Base-by-base conservation (phyloP, 139 green algal species). In the Tetratostichococcus sp. region DNA sequence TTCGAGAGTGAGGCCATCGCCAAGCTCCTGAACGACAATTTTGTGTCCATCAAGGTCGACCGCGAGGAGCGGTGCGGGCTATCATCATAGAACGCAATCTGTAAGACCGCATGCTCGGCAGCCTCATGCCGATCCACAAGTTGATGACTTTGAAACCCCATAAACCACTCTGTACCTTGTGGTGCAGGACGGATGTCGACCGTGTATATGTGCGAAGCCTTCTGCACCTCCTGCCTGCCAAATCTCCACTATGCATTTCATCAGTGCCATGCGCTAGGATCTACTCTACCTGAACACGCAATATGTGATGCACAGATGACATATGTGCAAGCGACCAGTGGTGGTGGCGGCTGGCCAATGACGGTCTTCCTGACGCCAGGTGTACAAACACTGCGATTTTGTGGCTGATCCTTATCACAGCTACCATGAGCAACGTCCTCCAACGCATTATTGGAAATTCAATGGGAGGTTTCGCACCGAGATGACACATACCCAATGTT, bases 41-140 rank as follows among this genome's bases (percentile, higher is more conserved):
- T 96, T 84, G 79, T 97, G 3, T 83, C 71, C 42, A 84, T 97
- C 80, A 97, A 97, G 79, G 90, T 97, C 28, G 93, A 97, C 80
- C 75, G 88, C 5, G 93, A 97, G 84, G 93, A 97, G 86, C 82
- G 93, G 23, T 62, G 50, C 50, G 50, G 39, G 8, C 11, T 11
- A 21, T 50, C 8, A 50, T 50, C 8, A 11, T 50, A 11, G n/a
- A n/a, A n/a, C n/a, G n/a, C n/a, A n/a, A n/a, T n/a, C n/a, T n/a
- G n/a, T n/a, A n/a, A n/a, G n/a, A n/a, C n/a, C n/a, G n/a, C n/a
- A n/a, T n/a, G n/a, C n/a, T n/a, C n/a, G n/a, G n/a, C n/a, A n/a
- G n/a, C n/a, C 39, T 50, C 14, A 50, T 50, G 39, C 8, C 14
- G 39, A 22, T n/a, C n/a, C n/a, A n/a, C n/a, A n/a, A n/a, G n/a